Percentiles rank a stretch among this genome's conserved stretches.
Conservation (phyloP, 768 basidiomycete genomes). For the Podaxis sp. region DNA sequence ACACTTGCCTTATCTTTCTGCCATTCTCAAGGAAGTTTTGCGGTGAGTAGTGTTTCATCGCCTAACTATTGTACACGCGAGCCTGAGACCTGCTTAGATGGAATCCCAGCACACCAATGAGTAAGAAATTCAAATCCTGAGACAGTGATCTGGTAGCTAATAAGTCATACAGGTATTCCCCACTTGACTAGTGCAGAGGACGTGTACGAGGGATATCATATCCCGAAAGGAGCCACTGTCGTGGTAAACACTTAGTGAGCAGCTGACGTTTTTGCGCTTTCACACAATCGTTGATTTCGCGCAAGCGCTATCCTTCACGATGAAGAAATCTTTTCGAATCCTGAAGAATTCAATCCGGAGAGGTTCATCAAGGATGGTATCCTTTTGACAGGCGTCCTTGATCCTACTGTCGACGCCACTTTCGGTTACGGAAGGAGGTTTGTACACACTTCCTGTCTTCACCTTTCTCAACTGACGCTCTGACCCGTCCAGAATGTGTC, state of each 20-base stretch:
- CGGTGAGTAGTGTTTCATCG: constrained; percentile 14
- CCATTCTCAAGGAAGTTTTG: constrained; percentile 23
- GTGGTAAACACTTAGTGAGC: constrained; percentile 20
- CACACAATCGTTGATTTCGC: too few species aligned
- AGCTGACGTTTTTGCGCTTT: background rate
- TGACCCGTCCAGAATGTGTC: constrained; percentile 10
- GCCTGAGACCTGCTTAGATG: background rate
- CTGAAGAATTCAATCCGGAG: constrained; percentile 29
- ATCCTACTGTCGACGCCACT: constrained; percentile 7
- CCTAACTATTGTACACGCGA: background rate
- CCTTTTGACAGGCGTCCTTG: background rate
- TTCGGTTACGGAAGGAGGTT: constrained; percentile 24
- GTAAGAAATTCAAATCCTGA: background rate
- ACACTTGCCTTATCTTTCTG: constrained; percentile 22
- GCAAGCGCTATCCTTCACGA: constrained; percentile 32
- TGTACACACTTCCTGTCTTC: background rate
- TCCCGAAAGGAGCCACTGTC: constrained; percentile 26
- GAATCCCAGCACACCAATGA: constrained; percentile 7
- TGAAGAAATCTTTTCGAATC: constrained; percentile 30
- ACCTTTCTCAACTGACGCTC: background rate
- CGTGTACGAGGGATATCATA: constrained; percentile 36
- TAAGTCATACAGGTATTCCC: constrained; percentile 25
- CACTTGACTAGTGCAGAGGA: constrained; percentile 36
- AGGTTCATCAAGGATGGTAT: constrained; percentile 24
- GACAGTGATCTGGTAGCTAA: too few species aligned